These are phyloP conservation scores for Abelmoschus esculentus DNA, from an alignment of 345 rosid genomes.

Conservation along the genomic window DNA sequence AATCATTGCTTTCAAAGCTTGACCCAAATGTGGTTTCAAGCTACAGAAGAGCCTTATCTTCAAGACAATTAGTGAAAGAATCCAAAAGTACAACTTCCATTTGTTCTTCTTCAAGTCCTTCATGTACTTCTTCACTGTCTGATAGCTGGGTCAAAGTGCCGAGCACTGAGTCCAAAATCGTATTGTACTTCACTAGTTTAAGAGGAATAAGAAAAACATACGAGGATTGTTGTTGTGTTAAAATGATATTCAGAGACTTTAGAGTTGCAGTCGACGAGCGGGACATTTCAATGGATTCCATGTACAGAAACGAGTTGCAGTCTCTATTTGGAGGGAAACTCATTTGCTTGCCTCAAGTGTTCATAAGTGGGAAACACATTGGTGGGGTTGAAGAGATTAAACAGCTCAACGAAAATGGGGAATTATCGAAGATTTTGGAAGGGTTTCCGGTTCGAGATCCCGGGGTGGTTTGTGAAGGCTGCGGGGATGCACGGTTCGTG, in stretches of 20 bases:
- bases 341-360: slow-evolving; percentile 59
- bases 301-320: slow-evolving; percentile 60
- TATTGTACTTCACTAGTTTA: slow-evolving; percentile 64
- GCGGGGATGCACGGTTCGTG: slow-evolving; percentile 75
- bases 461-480: slow-evolving; percentile 39
- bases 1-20: slow-evolving; percentile 51
- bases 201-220: slow-evolving; percentile 81
- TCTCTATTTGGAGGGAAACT: slow-evolving; percentile 27
- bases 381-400: slow-evolving; percentile 77
- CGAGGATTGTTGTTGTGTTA: slow-evolving; percentile 70
- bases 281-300: slow-evolving; percentile 82
- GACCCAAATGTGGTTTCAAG: slow-evolving; percentile 59
- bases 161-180: slow-evolving; percentile 31
- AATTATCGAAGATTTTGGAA: slow-evolving; percentile 44
- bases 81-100: slow-evolving; percentile 17
- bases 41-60: slow-evolving; percentile 60
- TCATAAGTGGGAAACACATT: slow-evolving; percentile 49
- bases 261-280: slow-evolving; percentile 62
- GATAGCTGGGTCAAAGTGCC: slow-evolving; percentile 12
- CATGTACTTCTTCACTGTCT: slow-evolving; percentile 14
- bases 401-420: slow-evolving; percentile 64
- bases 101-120: slow-evolving; percentile 18
- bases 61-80: slow-evolving; percentile 39
- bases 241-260: slow-evolving; percentile 56
- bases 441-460: slow-evolving; percentile 43